Base-by-base conservation (phyloP, 202 grass and related monocot genomes). In the Panicum virgatum region DNA sequence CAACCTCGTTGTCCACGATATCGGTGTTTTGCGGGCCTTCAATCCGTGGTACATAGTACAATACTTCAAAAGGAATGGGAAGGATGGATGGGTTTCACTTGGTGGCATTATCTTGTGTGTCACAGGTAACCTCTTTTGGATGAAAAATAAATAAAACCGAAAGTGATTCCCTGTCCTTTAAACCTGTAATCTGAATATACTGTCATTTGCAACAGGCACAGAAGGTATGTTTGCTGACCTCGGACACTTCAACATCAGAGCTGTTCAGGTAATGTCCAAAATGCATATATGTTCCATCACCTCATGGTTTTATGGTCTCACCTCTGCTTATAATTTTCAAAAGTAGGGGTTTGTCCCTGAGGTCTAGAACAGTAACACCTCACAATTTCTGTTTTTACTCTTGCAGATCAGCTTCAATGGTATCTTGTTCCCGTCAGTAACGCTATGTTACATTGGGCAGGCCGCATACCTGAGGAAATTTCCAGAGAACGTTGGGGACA, bases 181-280 rank as follows among this genome's bases (percentile, higher is more conserved):
- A 60, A 25, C 3, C 5, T 53, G 62, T 18, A 76, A 76, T 81
- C 80, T 70, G 80, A 85, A 78, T 77, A 48, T 61, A 42, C 54
- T 61, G 37, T 9, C 60, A 40, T 82, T 40, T 83, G 57, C 6
- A 80, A 85, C 80, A 97, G 94, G 94, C 71, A 92, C 92, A 3
- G 94, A 97, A 73, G 94, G 91, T 1, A 94, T 97, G 90, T 97
- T 94, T 86, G 94, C 94, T 76, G 94, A 97, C 62, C 69, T 97
- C 26, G 94, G 94, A 7, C 94, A 97, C 63, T 97, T 97, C 79
- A 92, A 83, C 54, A 75, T 92, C 81, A 82, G 83, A 75, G 89
- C 94, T 14, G 61, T 97, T 79, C 94, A 94, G 94, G 94, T 97
- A 91, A 79, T 22, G 20, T n/a, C 18, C 34, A 61, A 38, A 12